Percentiles rank a stretch among this genome's conserved stretches.
These are phyloP conservation scores for Paramyrothecium sp. DNA, from an alignment of 2,329 filamentous ascomycete genomes.

Conservation along the genomic window DNA sequence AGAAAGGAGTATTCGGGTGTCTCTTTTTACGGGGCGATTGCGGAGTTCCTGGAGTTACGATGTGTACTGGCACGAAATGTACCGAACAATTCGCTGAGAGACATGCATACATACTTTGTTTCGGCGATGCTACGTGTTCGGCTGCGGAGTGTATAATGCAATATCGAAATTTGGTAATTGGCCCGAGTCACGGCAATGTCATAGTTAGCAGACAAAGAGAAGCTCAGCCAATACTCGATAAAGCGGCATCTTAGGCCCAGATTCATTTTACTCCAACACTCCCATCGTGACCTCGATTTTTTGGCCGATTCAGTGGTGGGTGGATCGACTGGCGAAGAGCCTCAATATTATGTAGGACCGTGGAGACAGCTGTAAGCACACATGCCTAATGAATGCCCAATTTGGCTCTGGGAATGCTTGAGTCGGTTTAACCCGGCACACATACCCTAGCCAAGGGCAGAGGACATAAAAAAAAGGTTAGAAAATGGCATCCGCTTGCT, in stretches of 20 bases:
- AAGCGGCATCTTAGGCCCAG: too few species aligned
- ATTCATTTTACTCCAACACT: too few species aligned
- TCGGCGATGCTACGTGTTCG: too few species aligned
- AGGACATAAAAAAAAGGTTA: not conserved
- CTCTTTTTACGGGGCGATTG: not conserved
- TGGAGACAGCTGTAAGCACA: slow-evolving; percentile 10
- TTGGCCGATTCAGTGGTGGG: slow-evolving; percentile 1
- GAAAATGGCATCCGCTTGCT: too few species aligned
- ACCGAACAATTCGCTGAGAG: too few species aligned
- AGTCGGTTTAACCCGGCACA: not conserved
- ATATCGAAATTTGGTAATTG: too few species aligned
- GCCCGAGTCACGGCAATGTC: too few species aligned
- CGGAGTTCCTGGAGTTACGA: not conserved
- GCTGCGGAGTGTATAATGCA: too few species aligned
- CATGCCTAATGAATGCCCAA: slow-evolving; percentile 20
- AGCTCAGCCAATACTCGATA: too few species aligned
- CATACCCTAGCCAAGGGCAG: not conserved
- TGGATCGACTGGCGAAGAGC: slow-evolving; percentile 1
- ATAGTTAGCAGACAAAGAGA: too few species aligned
- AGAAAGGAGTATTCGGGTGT: not conserved
- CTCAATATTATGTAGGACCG: not conserved
- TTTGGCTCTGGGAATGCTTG: not conserved
- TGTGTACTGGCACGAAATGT: too few species aligned
- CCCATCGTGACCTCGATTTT: not conserved
- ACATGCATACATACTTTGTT: too few species aligned